Conservation (phyloP, 106 monocot species). For the Apostasia ramifera region DNA sequence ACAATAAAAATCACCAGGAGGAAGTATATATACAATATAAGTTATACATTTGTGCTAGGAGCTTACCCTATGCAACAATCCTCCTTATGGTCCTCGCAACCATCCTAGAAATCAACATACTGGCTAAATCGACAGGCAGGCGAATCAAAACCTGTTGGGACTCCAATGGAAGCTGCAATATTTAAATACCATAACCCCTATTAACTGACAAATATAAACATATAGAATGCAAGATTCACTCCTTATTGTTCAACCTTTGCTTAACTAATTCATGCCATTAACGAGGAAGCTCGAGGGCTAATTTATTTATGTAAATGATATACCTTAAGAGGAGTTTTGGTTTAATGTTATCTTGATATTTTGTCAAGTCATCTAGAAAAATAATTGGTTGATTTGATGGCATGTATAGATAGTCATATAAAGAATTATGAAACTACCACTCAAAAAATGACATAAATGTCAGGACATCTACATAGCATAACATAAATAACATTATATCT, state of each 20-base stretch:
- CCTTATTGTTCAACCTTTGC: not conserved
- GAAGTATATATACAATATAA: no score
- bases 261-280: not conserved
- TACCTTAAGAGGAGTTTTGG: not conserved
- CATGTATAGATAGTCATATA: no score
- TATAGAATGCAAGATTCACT: not conserved
- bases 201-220: not conserved
- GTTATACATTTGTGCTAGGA: no score
- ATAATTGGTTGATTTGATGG: not conserved
- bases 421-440: no score
- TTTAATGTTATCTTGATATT: not conserved
- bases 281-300: no score
- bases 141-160: slow-evolving; percentile 49
- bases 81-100: slow-evolving; percentile 61
- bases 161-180: slow-evolving; percentile 46
- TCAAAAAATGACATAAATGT: no score
- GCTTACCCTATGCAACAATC: slow-evolving; percentile 16
- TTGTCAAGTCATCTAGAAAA: not conserved
- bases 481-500: no score
- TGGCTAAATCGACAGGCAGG: slow-evolving; percentile 51
- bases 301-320: no score
- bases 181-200: not conserved
- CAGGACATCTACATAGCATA: no score
- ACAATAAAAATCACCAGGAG: no score
- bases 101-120: slow-evolving; percentile 44